A percentile compares a stretch with the other conserved stretches of the same genome.
Evolutionary conservation across 768 basidiomycete species (phyloP).

Genomic region (button mushroom (Agaricus bisporus)): DNA sequence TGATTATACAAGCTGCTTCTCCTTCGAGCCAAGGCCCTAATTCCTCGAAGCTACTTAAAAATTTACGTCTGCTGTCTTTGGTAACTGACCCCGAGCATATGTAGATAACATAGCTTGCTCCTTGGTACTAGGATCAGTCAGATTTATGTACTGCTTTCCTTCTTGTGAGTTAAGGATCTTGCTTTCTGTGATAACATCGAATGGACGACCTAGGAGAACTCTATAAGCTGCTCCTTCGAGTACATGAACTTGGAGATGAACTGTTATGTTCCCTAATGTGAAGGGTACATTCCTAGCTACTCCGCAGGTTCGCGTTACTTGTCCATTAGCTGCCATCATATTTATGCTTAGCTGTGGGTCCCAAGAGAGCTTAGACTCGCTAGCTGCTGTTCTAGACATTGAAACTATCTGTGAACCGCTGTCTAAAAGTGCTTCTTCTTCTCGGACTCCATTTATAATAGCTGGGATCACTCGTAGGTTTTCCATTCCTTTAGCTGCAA

Average conservation of each 20-base stretch:
- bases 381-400: slow-evolving; percentile 7
- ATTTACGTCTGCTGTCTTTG: background rate
- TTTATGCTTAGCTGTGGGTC: slow-evolving; percentile 15
- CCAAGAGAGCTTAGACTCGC: slow-evolving; percentile 6
- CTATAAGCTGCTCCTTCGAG: slow-evolving; percentile 19
- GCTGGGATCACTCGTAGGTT: slow-evolving; percentile 5
- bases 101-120: slow-evolving; percentile 9
- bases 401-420: slow-evolving; percentile 16
- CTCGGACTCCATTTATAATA: slow-evolving; percentile 11
- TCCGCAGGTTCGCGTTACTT: slow-evolving; percentile 17
- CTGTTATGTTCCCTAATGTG: slow-evolving; percentile 14
- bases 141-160: slow-evolving; percentile 17
- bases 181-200: slow-evolving; percentile 20
- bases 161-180: slow-evolving; percentile 12
- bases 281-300: slow-evolving; percentile 23
- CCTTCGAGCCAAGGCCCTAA: slow-evolving; percentile 6
- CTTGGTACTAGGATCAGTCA: slow-evolving; percentile 20
- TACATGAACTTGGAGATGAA: slow-evolving; percentile 24
- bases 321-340: slow-evolving; percentile 22
- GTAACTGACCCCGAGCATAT: background rate
- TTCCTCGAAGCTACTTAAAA: slow-evolving; percentile 13
- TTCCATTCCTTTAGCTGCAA: slow-evolving; percentile 8
- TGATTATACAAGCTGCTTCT: slow-evolving; percentile 11
- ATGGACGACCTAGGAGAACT: slow-evolving; percentile 24
- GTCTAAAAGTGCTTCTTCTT: slow-evolving; percentile 19